phyloP scores from a whole-genome alignment of 1,284 basidiomycete genomes.

The Abortiporus biennis region DNA sequence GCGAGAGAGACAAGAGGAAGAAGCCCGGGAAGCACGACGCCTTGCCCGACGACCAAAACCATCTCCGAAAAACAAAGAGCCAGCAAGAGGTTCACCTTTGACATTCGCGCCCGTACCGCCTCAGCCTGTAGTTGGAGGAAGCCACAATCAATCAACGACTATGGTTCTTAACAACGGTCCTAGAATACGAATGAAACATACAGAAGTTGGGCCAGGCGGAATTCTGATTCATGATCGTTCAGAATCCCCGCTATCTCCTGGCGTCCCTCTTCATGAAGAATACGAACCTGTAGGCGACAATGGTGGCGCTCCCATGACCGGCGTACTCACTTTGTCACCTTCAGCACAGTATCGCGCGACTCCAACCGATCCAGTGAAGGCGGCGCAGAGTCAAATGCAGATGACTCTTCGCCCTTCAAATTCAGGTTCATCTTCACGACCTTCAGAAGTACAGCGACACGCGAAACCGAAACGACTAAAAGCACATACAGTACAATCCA shows the following conservation, averaged over 20 bases:
- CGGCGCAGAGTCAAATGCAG: constrained; percentile 21
- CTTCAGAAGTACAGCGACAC: constrained; percentile 36
- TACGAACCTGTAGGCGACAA: neutral
- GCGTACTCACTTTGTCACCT: constrained; percentile 5
- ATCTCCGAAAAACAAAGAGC: constrained; percentile 34
- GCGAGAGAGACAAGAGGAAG: constrained; percentile 34
- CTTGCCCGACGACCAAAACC: constrained; percentile 20
- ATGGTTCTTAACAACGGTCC: constrained; percentile 38
- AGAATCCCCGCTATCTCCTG: neutral
- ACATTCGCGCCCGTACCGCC: constrained; percentile 5
- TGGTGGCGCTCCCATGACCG: neutral
- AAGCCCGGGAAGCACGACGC: constrained; percentile 31
- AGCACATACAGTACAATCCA: constrained; percentile 70
- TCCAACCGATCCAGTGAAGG: constrained; percentile 7
- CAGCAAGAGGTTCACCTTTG: constrained; percentile 12
- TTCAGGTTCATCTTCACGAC: constrained; percentile 20
- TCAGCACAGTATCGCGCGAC: constrained; percentile 4
- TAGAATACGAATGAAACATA: constrained; percentile 30
- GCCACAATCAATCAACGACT: constrained; percentile 13
- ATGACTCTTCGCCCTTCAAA: constrained; percentile 21
- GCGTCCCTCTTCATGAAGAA: constrained; percentile 1
- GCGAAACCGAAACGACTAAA: constrained; percentile 70
- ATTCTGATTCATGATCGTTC: constrained; percentile 2
- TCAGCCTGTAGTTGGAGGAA: too few relatives aligned
- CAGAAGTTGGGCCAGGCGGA: constrained; percentile 7